A percentile compares a stretch with the other conserved stretches of the same genome.
These are phyloP conservation scores for Coix lacrymajobi DNA, from an alignment of 176 grass and related monocot species.

Conservation along the genomic window DNA sequence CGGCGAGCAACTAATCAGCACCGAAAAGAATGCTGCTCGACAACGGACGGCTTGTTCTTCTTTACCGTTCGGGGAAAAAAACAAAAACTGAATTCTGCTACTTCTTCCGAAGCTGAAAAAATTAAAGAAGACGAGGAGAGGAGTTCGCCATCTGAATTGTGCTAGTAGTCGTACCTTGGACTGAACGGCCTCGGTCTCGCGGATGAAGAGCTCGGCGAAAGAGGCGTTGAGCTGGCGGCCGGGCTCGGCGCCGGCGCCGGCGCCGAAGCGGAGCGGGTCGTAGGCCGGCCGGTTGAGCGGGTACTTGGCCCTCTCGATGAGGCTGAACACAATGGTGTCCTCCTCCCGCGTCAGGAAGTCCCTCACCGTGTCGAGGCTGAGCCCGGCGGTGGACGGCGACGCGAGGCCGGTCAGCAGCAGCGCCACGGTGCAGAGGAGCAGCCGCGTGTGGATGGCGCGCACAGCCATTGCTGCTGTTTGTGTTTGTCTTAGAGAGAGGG, in stretches of 20 bases:
- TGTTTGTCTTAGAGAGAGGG: not conserved
- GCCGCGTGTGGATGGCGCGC: not conserved
- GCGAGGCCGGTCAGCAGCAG: not conserved
- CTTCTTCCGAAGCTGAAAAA: not conserved
- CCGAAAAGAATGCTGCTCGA: not conserved
- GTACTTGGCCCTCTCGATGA: slow-evolving; percentile 68
- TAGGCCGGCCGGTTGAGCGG: slow-evolving; percentile 46
- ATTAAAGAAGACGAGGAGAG: not conserved
- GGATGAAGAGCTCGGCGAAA: slow-evolving; percentile 49
- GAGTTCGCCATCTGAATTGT: not conserved
- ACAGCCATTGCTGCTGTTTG: slow-evolving; percentile 19
- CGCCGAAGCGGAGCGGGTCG: not conserved
- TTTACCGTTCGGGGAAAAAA: not conserved
- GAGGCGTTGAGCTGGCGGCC: slow-evolving; percentile 1
- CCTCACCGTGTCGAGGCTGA: slow-evolving; percentile 53
- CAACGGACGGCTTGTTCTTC: not conserved
- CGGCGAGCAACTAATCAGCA: not conserved
- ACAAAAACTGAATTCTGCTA: not conserved
- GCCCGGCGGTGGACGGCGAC: slow-evolving; percentile 8
- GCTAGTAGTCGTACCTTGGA: slow-evolving; percentile 63
- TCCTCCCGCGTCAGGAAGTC: slow-evolving; percentile 68
- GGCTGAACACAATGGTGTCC: slow-evolving; percentile 70
- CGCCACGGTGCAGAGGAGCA: slow-evolving; percentile 6
- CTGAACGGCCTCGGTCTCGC: slow-evolving; percentile 55
- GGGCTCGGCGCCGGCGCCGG: not conserved